These are phyloP conservation scores for Porphyrellus cyaneotinctus DNA, from an alignment of 768 basidiomycete genomes.

Conservation along the genomic window DNA sequence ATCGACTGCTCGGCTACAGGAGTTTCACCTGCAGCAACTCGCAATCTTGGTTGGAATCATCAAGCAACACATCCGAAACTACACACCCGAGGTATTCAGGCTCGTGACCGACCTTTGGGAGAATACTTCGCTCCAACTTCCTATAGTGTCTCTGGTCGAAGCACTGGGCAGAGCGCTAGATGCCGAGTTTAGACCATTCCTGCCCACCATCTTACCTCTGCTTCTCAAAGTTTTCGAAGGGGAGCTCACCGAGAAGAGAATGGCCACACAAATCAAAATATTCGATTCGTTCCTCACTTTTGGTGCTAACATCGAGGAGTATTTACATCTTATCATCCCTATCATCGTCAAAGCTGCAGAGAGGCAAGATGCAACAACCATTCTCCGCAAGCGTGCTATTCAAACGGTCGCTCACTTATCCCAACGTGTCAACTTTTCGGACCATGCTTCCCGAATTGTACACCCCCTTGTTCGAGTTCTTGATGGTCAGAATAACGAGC, in stretches of 20 bases:
- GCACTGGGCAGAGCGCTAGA: constrained; percentile 90
- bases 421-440: constrained; percentile 92
- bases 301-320: constrained; percentile 95
- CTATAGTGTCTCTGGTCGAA: constrained; percentile 89
- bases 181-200: constrained; percentile 95
- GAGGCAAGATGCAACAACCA: constrained; percentile 63
- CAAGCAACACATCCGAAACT: constrained; percentile 94
- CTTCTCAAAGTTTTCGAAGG: constrained; percentile 89
- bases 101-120: constrained; percentile 93
- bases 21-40: constrained; percentile 92
- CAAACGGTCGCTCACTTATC: constrained; percentile 89
- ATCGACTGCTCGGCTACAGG: constrained; percentile 78
- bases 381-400: constrained; percentile 83
- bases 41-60: constrained; percentile 94
- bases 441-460: constrained; percentile 95
- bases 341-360: constrained; percentile 92
- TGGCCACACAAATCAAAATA: constrained; percentile 79
- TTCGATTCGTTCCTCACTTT: constrained; percentile 95
- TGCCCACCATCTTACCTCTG: constrained; percentile 85
- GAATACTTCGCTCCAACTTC: constrained; percentile 74
- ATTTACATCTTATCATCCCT: constrained; percentile 93
- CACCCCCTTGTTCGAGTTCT: constrained; percentile 91
- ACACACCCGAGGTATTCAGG: constrained; percentile 78
- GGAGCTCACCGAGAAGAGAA: constrained; percentile 77
- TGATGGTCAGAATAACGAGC: constrained; percentile 66